Conservation (phyloP, 2,329 filamentous ascomycete species). For the Fusarium oxysporum region DNA sequence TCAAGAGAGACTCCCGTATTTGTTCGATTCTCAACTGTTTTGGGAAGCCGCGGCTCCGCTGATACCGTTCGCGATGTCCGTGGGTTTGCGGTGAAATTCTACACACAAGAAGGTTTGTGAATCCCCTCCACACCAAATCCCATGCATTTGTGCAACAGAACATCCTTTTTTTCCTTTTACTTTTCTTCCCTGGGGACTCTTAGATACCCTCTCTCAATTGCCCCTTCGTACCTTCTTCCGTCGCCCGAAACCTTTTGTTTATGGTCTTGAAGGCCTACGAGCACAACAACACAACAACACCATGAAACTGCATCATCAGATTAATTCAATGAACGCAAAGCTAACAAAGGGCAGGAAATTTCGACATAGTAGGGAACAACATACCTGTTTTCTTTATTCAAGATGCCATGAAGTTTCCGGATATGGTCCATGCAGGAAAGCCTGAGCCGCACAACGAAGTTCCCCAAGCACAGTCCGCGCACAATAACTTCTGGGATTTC, state of each 20-base stretch:
- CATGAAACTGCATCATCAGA: not conserved
- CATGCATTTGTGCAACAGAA: not conserved
- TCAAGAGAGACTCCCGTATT: conserved; percentile 62
- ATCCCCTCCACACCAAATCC: not conserved
- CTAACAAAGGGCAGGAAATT: conserved; percentile 58
- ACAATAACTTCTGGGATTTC: conserved; percentile 86
- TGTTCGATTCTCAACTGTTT: conserved; percentile 79
- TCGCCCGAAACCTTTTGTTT: no score
- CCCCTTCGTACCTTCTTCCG: no score
- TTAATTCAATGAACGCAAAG: not conserved
- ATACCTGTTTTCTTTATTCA: conserved; percentile 83
- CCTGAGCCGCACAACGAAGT: conserved; percentile 78
- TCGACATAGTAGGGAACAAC: conserved; percentile 80
- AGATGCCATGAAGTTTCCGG: conserved; percentile 79
- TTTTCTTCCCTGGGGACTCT: no score
- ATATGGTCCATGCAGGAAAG: conserved; percentile 72
- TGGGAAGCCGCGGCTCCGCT: conserved; percentile 79
- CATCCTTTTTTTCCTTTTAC: not conserved
- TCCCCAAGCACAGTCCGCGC: conserved; percentile 76
- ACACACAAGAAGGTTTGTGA: conserved; percentile 73
- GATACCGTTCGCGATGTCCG: conserved; percentile 87
- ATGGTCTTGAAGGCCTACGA: no score
- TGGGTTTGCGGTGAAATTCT: conserved; percentile 76
- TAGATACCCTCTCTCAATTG: no score
- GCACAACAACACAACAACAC: not conserved